A percentile compares a stretch with the other conserved stretches of the same genome.
phyloP scores from a whole-genome alignment of 2,329 filamentous ascomycete species.

The Cyclaneusma minus region DNA sequence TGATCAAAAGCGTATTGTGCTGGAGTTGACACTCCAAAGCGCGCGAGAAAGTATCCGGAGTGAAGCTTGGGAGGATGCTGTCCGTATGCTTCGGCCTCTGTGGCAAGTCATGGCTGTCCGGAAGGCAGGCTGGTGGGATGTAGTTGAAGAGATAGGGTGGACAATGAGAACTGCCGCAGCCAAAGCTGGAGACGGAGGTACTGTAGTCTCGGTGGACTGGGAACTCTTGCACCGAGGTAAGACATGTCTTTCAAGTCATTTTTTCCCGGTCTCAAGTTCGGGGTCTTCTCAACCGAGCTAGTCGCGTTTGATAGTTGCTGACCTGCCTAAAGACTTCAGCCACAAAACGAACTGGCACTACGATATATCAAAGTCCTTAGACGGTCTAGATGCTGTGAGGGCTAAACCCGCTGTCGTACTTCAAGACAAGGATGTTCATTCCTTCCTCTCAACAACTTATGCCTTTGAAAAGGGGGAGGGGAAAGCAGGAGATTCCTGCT shows the following conservation, averaged over 20 bases:
- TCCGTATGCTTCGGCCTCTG: conserved; percentile 37
- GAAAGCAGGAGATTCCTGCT: conserved; percentile 43
- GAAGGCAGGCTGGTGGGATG: conserved; percentile 41
- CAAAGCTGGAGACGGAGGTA: conserved; percentile 32
- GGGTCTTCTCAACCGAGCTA: too few relatives aligned
- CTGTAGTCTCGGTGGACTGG: conserved; percentile 48
- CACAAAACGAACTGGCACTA: conserved; percentile 43
- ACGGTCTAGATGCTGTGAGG: conserved; percentile 26
- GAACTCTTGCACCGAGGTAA: conserved; percentile 44
- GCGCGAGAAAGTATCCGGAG: conserved; percentile 36
- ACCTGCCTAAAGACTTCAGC: conserved; percentile 30
- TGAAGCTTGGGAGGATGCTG: conserved; percentile 35
- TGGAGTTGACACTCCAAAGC: conserved; percentile 38
- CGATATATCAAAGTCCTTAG: conserved; percentile 39
- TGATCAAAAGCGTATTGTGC: conserved; percentile 33
- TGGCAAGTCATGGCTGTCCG: conserved; percentile 43
- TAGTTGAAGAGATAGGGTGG: conserved; percentile 46
- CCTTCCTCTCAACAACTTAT: conserved; percentile 38
- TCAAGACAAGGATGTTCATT: conserved; percentile 32
- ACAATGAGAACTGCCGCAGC: conserved; percentile 40
- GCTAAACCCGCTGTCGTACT: conserved; percentile 34
- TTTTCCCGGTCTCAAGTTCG: too few relatives aligned
- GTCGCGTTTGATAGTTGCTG: conserved; percentile 10
- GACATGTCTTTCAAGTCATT: conserved; percentile 14
- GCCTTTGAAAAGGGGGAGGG: conserved; percentile 41